Evolutionary conservation across 371 early-diverging fungal genomes (phyloP).

Genomic region (Mucor plumbeus): DNA sequence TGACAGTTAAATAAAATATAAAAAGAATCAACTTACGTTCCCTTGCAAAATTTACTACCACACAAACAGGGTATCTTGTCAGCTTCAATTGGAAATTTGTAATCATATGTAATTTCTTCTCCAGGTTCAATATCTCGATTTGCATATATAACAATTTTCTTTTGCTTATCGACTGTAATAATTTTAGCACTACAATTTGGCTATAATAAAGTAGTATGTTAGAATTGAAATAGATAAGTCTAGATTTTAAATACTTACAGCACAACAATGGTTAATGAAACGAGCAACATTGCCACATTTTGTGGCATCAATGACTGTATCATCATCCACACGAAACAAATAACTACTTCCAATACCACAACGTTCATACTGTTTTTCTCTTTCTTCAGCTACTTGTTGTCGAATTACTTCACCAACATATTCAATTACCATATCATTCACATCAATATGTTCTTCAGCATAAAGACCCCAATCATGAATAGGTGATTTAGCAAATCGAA

Average conservation of each 20-base stretch:
- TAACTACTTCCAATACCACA: constrained; percentile 94
- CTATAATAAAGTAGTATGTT: constrained; percentile 38
- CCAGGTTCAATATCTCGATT: constrained; percentile 87
- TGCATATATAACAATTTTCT: constrained; percentile 94
- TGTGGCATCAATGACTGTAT: constrained; percentile 98
- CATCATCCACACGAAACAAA: constrained; percentile 96
- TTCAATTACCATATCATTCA: constrained; percentile 95
- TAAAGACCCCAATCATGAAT: constrained; percentile 98
- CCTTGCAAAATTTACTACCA: constrained; percentile 83
- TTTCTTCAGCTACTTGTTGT: constrained; percentile 92
- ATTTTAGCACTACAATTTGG: constrained; percentile 97
- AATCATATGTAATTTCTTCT: constrained; percentile 99
- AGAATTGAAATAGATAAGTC: background rate
- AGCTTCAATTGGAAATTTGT: constrained; percentile 95
- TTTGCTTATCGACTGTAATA: constrained; percentile 84
- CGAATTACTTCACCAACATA: constrained; percentile 99
- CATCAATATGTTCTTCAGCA: constrained; percentile 89
- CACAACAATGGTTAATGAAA: constrained; percentile 98
- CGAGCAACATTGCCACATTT: constrained; percentile 96
- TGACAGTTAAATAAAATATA: background rate
- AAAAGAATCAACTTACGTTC: constrained; percentile 57
- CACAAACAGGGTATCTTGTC: constrained; percentile 95
- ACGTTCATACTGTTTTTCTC: constrained; percentile 91
- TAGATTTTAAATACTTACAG: constrained; percentile 57
- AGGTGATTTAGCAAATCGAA: constrained; percentile 86